These are phyloP conservation scores for Penicillium ochrochloron DNA, from an alignment of 495 filamentous ascomycete genomes.

Conservation along the genomic window DNA sequence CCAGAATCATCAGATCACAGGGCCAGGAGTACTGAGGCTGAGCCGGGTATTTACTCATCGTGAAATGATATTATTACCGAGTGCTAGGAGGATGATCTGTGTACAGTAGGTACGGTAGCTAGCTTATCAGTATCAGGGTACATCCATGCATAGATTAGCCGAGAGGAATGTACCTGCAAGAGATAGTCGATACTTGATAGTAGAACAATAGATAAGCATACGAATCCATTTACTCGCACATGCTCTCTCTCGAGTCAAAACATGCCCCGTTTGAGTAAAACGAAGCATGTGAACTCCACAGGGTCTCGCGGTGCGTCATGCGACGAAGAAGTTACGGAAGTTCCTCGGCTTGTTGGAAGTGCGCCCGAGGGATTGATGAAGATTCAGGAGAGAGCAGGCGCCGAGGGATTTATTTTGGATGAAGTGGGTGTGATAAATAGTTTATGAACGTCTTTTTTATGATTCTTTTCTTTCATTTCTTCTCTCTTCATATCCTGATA, in stretches of 20 bases:
- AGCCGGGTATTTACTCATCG: too few relatives aligned
- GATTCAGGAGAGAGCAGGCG: not conserved
- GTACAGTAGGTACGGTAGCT: not conserved
- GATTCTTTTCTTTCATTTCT: not conserved
- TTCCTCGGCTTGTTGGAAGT: conserved; percentile 18
- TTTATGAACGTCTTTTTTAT: not conserved
- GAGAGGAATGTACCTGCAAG: not conserved
- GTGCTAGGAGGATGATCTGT: too few relatives aligned
- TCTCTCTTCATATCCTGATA: not conserved
- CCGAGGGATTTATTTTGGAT: not conserved
- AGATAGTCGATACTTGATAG: not conserved
- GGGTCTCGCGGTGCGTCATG: conserved; percentile 6
- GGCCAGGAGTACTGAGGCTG: not conserved
- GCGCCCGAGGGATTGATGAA: conserved; percentile 1
- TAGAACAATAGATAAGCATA: not conserved
- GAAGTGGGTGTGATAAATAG: not conserved
- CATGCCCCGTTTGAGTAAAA: conserved; percentile 1
- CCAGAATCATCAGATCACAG: not conserved
- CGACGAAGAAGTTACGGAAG: conserved; percentile 21
- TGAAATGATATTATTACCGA: too few relatives aligned
- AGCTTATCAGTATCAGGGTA: not conserved
- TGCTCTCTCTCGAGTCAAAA: not conserved
- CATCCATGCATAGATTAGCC: not conserved
- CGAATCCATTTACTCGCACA: not conserved
- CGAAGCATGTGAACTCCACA: conserved; percentile 24